Evolutionary conservation across 768 basidiomycete species (phyloP).

Genomic region (Macrolepiota fuliginosa): DNA sequence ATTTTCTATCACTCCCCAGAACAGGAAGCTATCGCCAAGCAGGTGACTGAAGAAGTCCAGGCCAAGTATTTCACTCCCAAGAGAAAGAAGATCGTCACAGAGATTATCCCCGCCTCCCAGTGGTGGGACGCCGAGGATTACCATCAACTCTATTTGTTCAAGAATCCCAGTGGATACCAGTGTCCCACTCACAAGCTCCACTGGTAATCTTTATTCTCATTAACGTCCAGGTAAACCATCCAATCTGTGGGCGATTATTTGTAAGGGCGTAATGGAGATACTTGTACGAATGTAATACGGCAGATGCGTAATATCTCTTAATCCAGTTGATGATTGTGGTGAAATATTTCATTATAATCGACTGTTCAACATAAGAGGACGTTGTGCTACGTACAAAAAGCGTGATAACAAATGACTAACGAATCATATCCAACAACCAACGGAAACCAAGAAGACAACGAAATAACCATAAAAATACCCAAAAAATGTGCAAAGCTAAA

Average conservation of each 20-base stretch:
- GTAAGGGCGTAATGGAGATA: neutral
- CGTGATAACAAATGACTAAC: neutral
- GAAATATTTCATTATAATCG: neutral
- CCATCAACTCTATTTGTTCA: constrained; percentile 79
- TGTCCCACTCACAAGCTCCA: constrained; percentile 86
- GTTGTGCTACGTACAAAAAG: neutral
- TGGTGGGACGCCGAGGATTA: constrained; percentile 89
- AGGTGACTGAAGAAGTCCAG: constrained; percentile 81
- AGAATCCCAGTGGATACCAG: constrained; percentile 87
- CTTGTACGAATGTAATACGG: neutral
- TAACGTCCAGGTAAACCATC: neutral
- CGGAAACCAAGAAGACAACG: neutral
- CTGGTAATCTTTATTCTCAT: constrained; percentile 48
- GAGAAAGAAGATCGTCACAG: constrained; percentile 73
- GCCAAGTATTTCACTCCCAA: constrained; percentile 77
- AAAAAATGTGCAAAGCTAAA: neutral
- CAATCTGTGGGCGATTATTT: neutral
- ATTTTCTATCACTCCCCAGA: constrained; percentile 81
- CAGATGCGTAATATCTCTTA: neutral
- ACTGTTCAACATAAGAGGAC: too few species aligned
- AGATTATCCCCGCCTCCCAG: constrained; percentile 61
- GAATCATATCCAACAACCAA: neutral
- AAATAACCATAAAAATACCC: neutral
- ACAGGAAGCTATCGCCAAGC: constrained; percentile 68
- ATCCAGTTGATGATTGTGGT: neutral